These are phyloP conservation scores for Naganishia vaughanmartiniae DNA, from an alignment of 768 basidiomycete genomes.

Conservation along the genomic window DNA sequence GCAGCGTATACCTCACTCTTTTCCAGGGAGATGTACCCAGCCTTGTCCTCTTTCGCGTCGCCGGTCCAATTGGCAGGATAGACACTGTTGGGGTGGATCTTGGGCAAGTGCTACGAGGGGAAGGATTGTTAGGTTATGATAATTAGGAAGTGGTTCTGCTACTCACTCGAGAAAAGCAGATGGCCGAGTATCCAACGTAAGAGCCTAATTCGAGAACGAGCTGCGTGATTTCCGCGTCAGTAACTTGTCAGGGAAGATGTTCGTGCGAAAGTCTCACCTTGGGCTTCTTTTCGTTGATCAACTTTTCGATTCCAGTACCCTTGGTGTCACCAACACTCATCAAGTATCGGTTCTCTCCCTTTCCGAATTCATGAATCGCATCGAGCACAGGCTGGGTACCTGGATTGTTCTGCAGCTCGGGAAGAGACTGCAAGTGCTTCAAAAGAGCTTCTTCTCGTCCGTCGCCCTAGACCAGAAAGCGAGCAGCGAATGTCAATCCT, in stretches of 20 bases:
- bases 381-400: constrained; percentile 45
- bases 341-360: constrained; percentile 47
- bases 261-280: constrained; percentile 33
- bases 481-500: neutral
- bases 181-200: constrained; percentile 50
- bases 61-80: constrained; percentile 43
- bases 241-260: neutral
- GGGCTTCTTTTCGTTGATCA: constrained; percentile 44
- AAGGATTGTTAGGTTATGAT: constrained; percentile 3
- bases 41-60: constrained; percentile 35
- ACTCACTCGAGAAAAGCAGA: constrained; percentile 46
- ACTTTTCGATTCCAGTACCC: constrained; percentile 41
- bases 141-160: neutral
- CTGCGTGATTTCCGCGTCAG: constrained; percentile 27
- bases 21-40: constrained; percentile 48
- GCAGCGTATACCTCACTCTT: constrained; percentile 45
- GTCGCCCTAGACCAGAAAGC: constrained; percentile 35
- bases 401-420: constrained; percentile 32
- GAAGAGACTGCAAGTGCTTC: constrained; percentile 39
- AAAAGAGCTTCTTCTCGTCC: constrained; percentile 47
- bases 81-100: constrained; percentile 36
- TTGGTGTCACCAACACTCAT: constrained; percentile 52
- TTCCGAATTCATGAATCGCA: constrained; percentile 49
- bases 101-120: constrained; percentile 36
- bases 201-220: constrained; percentile 47